Percentiles rank a stretch among this genome's conserved stretches.
These are phyloP conservation scores for Populus simonii DNA, from an alignment of 345 rosid species.

Conservation along the genomic window DNA sequence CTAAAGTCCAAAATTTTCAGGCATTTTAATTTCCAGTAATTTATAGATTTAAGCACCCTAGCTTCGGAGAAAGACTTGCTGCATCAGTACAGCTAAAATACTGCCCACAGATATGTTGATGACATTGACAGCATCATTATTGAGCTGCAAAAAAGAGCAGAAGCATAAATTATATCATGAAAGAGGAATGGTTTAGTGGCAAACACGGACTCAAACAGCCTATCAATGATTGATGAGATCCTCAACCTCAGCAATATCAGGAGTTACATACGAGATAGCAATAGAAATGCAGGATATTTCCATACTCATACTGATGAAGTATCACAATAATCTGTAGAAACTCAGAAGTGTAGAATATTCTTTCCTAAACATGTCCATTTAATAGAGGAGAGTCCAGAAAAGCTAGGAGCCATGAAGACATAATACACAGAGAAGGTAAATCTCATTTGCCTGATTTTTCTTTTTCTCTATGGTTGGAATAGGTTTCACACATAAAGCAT, in stretches of 20 bases:
- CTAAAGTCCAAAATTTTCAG: not conserved
- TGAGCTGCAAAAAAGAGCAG: slow-evolving; percentile 58
- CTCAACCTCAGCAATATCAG: not conserved
- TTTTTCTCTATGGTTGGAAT: not conserved
- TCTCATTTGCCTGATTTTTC: not conserved
- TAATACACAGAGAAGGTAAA: not conserved
- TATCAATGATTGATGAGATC: not conserved
- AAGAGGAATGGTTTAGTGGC: not conserved
- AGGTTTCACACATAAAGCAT: not conserved
- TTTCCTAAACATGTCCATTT: not conserved
- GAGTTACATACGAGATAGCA: not conserved
- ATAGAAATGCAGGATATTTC: not conserved
- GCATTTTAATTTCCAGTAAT: not conserved
- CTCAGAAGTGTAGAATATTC: not conserved
- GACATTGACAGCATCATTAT: slow-evolving; percentile 83
- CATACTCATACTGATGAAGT: not conserved
- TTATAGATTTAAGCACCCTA: not conserved
- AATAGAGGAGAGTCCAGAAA: not conserved
- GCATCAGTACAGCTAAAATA: slow-evolving; percentile 71
- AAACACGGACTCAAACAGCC: not conserved
- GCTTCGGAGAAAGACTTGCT: slow-evolving; percentile 4
- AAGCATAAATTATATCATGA: not conserved
- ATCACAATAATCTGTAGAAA: not conserved
- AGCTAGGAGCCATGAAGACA: not conserved
- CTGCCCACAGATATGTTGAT: slow-evolving; percentile 89